These are phyloP conservation scores for Digitaria exilis DNA, from an alignment of 202 grass and related monocot species.

Conservation along the genomic window DNA sequence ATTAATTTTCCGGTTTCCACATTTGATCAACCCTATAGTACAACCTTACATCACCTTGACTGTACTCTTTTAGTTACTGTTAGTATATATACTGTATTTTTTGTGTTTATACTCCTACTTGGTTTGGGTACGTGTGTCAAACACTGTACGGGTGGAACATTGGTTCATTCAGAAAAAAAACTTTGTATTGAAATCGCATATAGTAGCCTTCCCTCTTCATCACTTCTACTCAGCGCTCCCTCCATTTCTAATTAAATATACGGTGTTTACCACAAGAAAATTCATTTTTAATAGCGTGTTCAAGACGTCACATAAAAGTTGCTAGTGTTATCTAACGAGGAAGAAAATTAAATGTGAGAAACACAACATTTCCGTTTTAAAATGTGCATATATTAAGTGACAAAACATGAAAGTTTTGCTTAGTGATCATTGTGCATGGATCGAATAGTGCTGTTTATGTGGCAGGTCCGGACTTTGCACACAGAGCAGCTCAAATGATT, in stretches of 20 bases:
- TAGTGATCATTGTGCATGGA: background rate
- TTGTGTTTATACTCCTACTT: background rate
- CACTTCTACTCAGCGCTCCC: too few relatives aligned
- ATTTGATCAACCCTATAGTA: background rate
- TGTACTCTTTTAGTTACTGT: background rate
- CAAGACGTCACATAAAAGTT: too few relatives aligned
- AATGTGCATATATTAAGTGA: background rate
- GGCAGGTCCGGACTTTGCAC: background rate
- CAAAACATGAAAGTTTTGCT: background rate
- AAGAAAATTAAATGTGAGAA: background rate
- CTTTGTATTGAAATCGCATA: background rate
- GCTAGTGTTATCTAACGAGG: background rate
- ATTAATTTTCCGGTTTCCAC: background rate
- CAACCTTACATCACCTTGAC: background rate
- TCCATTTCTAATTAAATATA: too few relatives aligned
- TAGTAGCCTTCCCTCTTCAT: background rate
- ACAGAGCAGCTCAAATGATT: background rate
- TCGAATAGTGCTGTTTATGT: background rate
- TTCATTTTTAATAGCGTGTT: too few relatives aligned
- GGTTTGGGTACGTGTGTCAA: background rate
- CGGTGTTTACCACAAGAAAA: too few relatives aligned
- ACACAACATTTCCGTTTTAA: background rate
- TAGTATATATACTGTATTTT: background rate
- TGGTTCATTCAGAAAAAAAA: background rate
- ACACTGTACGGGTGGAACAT: background rate